Evolutionary conservation across 2,329 filamentous ascomycete species (phyloP).

Genomic region (Trichoderma citrinoviride): DNA sequence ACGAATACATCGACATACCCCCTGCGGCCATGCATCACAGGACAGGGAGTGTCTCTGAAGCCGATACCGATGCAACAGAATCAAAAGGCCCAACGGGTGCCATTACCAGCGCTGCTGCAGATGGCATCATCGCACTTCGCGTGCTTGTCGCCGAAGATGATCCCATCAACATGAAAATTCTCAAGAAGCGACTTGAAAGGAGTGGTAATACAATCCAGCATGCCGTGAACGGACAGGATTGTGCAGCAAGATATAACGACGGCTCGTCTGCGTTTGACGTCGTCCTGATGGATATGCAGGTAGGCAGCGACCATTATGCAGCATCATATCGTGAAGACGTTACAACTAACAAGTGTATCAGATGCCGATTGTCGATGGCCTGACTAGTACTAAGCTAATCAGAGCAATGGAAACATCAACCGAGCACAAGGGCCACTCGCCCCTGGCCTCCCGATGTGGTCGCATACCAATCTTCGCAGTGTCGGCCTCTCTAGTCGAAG

Average conservation of each 20-base stretch:
- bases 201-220: slow-evolving; percentile 68
- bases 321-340: background rate
- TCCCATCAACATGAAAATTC: slow-evolving; percentile 78
- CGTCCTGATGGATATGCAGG: slow-evolving; percentile 91
- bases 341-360: slow-evolving; percentile 37
- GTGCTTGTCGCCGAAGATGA: slow-evolving; percentile 86
- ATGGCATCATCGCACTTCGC: slow-evolving; percentile 42
- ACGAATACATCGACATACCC: slow-evolving; percentile 43
- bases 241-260: slow-evolving; percentile 67
- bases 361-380: slow-evolving; percentile 91
- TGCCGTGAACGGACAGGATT: slow-evolving; percentile 82
- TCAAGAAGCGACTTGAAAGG: slow-evolving; percentile 77
- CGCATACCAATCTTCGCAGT: slow-evolving; percentile 82
- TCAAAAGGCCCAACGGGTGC: slow-evolving; percentile 28
- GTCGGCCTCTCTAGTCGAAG: slow-evolving; percentile 76
- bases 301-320: slow-evolving; percentile 39
- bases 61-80: slow-evolving; percentile 27
- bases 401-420: slow-evolving; percentile 63
- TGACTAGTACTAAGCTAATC: slow-evolving; percentile 80
- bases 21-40: slow-evolving; percentile 31
- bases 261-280: slow-evolving; percentile 66
- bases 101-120: slow-evolving; percentile 27
- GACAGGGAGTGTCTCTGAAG: slow-evolving; percentile 42
- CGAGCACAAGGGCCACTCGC: slow-evolving; percentile 52
- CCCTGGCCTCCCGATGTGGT: slow-evolving; percentile 57